Conservation (phyloP, 2,329 filamentous ascomycete genomes). For the Ascosphaera apis region DNA sequence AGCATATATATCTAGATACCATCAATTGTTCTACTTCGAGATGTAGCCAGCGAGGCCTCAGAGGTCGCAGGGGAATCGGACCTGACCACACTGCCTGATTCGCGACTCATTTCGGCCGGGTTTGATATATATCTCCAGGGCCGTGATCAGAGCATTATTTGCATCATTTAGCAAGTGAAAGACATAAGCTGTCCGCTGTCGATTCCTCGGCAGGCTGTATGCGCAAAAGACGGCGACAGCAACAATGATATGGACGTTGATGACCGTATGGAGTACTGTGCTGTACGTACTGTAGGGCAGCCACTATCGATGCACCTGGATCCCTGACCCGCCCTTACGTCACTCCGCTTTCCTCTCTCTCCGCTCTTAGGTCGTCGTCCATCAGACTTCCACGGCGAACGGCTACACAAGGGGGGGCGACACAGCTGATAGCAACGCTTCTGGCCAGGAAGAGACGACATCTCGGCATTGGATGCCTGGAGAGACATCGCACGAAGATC, state of each 20-base stretch:
- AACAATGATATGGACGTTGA: no score
- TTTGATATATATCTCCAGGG: conserved; percentile 6
- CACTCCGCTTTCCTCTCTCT: neutral
- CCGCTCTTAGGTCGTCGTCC: no score
- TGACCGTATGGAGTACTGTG: neutral
- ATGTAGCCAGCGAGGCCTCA: conserved; percentile 56
- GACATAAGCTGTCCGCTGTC: no score
- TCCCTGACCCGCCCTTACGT: neutral
- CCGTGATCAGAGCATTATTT: neutral
- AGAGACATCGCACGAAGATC: neutral
- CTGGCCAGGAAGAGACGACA: no score
- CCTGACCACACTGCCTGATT: conserved; percentile 19
- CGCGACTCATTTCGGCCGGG: conserved; percentile 20
- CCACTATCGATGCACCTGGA: neutral
- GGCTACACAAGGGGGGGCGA: no score
- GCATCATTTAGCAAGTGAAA: neutral
- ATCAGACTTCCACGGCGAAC: no score
- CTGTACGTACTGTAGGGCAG: neutral
- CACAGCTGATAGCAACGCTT: no score
- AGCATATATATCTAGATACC: conserved; percentile 29
- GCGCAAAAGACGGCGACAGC: no score
- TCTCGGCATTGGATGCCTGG: neutral
- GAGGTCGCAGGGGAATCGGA: conserved; percentile 56
- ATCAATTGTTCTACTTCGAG: conserved; percentile 53
- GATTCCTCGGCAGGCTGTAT: no score